Evolutionary conservation across 2,329 filamentous ascomycete genomes (phyloP).

Genomic region (Aureobasidium lini): DNA sequence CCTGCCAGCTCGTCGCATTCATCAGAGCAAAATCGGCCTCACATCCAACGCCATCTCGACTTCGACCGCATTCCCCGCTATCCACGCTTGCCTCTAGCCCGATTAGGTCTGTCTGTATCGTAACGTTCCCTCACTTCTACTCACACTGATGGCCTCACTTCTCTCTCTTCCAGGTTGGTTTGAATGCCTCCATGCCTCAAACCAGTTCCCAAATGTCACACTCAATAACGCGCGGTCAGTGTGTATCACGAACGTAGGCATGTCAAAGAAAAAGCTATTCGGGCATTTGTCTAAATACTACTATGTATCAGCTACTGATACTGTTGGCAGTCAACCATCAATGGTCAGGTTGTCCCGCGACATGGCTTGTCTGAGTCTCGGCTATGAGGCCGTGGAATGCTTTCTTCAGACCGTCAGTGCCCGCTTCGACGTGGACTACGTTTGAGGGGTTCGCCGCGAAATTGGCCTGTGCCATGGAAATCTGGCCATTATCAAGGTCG

Average conservation of each 20-base stretch:
- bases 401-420: not conserved
- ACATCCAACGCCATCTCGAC: not conserved
- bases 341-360: not conserved
- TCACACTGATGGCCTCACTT: too few species aligned
- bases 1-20: not conserved
- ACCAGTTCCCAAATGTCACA: too few species aligned
- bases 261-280: too few species aligned
- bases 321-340: too few species aligned
- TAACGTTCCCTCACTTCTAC: not conserved
- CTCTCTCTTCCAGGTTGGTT: too few species aligned
- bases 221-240: too few species aligned
- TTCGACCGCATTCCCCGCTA: not conserved
- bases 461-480: conserved; percentile 26
- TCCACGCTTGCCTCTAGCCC: not conserved
- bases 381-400: not conserved
- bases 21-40: not conserved
- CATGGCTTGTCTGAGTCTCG: not conserved
- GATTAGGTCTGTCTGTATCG: not conserved
- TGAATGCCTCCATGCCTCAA: too few species aligned
- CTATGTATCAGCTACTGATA: too few species aligned
- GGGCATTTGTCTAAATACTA: too few species aligned
- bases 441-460: not conserved
- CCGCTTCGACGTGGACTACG: not conserved
- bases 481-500: conserved; percentile 29
- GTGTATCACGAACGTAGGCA: too few species aligned